These are phyloP conservation scores for Entomortierella chlamydospora DNA, from an alignment of 192 early-diverging fungal species.

Conservation along the genomic window DNA sequence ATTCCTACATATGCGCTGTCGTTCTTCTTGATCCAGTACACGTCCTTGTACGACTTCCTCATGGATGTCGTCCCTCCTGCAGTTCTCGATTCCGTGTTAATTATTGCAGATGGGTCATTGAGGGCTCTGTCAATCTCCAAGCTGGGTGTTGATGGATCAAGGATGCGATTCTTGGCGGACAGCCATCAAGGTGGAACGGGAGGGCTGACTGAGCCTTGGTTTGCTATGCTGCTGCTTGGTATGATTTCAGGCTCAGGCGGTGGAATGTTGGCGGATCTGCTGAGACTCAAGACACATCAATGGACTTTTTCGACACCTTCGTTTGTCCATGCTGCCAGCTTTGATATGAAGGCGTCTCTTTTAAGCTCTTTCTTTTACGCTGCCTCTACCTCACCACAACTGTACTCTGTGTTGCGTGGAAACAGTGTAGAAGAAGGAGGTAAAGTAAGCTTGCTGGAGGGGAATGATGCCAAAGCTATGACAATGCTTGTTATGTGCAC, in stretches of 20 bases:
- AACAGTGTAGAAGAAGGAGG: not conserved
- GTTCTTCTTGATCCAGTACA: slow-evolving; percentile 44
- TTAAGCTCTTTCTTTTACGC: slow-evolving; percentile 47
- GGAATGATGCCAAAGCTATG: slow-evolving; percentile 49
- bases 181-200: slow-evolving; percentile 23
- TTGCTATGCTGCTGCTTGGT: slow-evolving; percentile 44
- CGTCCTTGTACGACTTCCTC: slow-evolving; percentile 37
- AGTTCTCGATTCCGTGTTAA: slow-evolving; percentile 26
- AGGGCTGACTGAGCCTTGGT: slow-evolving; percentile 31
- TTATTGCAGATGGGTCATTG: slow-evolving; percentile 36
- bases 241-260: slow-evolving; percentile 47
- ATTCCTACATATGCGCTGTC: slow-evolving; percentile 47
- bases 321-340: slow-evolving; percentile 22
- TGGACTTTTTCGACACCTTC: slow-evolving; percentile 33
- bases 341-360: slow-evolving; percentile 48
- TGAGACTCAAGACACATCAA: slow-evolving; percentile 37
- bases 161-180: slow-evolving; percentile 51
- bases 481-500: slow-evolving; percentile 46
- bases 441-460: slow-evolving; percentile 30
- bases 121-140: slow-evolving; percentile 44
- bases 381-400: slow-evolving; percentile 43
- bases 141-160: slow-evolving; percentile 44
- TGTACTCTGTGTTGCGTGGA: slow-evolving; percentile 15
- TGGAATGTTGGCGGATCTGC: slow-evolving; percentile 44
- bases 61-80: slow-evolving; percentile 26